phyloP scores from a whole-genome alignment of 306 rosid genomes.

The Rosa lucieae region DNA sequence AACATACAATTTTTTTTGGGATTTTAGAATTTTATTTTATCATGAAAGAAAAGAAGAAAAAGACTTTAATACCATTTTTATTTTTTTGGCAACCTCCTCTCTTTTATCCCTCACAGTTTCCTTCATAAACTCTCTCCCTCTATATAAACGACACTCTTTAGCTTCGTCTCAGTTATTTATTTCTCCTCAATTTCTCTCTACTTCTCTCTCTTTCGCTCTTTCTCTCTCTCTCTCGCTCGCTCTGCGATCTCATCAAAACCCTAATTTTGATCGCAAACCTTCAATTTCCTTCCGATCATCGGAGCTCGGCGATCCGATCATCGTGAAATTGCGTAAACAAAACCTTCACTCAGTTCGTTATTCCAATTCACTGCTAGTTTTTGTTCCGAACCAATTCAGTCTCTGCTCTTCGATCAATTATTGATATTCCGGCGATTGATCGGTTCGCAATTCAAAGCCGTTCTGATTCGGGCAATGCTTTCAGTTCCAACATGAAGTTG shows the following conservation, averaged over 20 bases:
- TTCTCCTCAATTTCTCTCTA: constrained; percentile 40
- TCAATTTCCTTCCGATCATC: constrained; percentile 9
- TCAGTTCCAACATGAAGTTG: constrained; percentile 76
- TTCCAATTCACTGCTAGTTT: constrained; percentile 11
- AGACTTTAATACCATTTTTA: not conserved
- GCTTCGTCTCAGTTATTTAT: constrained; percentile 40
- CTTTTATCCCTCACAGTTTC: constrained; percentile 1
- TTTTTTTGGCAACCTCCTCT: not conserved
- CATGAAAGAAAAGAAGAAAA: too few species aligned
- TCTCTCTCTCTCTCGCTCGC: not conserved
- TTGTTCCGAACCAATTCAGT: not conserved
- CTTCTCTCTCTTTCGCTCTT: constrained; percentile 11
- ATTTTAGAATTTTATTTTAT: too few species aligned
- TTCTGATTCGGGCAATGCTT: constrained; percentile 64
- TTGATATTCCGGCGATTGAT: constrained; percentile 45
- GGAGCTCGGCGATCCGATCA: constrained; percentile 44
- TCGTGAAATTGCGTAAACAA: not conserved
- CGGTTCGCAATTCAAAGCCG: constrained; percentile 28
- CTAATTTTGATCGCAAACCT: constrained; percentile 27
- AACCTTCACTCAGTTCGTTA: constrained; percentile 29
- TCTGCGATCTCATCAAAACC: constrained; percentile 33
- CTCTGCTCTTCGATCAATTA: constrained; percentile 47
- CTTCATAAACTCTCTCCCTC: not conserved
- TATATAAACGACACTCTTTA: constrained; percentile 26
- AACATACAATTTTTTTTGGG: too few species aligned